These are phyloP conservation scores for Fagus crenata DNA, from an alignment of 306 rosid genomes.

Conservation along the genomic window DNA sequence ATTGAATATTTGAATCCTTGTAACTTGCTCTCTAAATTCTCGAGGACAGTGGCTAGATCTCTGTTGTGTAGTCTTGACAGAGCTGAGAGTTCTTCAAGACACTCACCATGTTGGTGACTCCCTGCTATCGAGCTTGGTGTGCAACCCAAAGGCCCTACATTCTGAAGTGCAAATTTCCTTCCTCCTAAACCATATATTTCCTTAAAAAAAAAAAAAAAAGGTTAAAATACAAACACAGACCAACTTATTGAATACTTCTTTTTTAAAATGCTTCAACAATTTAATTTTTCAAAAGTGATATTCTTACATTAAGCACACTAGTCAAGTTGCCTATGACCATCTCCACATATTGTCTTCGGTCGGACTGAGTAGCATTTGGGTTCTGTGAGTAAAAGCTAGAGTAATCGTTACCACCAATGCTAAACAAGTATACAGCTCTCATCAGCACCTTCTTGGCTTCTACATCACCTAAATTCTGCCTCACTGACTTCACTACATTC, in stretches of 20 bases:
- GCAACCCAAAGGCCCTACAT: constrained; percentile 29
- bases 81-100: constrained; percentile 3
- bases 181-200: constrained; percentile 26
- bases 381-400: constrained; percentile 9
- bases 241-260: not conserved
- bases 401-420: constrained; percentile 45
- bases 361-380: constrained; percentile 23
- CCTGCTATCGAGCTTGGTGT: not conserved
- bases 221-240: not conserved
- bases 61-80: constrained; percentile 27
- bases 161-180: constrained; percentile 29
- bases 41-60: constrained; percentile 12
- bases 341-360: constrained; percentile 20
- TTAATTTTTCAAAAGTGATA: not conserved
- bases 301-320: constrained; percentile 27
- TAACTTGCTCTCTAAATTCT: constrained; percentile 9
- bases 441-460: constrained; percentile 31
- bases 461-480: constrained; percentile 26
- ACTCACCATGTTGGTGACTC: not conserved
- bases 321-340: constrained; percentile 39
- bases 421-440: constrained; percentile 40
- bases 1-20: constrained; percentile 23
- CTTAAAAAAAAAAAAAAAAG: constrained; percentile 15
- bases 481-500: constrained; percentile 27
- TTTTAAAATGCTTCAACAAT: not conserved